A percentile compares a stretch with the other conserved stretches of the same genome.
Conservation (phyloP, 352 stramenopile genomes). For the Phytophthora ohioensis region DNA sequence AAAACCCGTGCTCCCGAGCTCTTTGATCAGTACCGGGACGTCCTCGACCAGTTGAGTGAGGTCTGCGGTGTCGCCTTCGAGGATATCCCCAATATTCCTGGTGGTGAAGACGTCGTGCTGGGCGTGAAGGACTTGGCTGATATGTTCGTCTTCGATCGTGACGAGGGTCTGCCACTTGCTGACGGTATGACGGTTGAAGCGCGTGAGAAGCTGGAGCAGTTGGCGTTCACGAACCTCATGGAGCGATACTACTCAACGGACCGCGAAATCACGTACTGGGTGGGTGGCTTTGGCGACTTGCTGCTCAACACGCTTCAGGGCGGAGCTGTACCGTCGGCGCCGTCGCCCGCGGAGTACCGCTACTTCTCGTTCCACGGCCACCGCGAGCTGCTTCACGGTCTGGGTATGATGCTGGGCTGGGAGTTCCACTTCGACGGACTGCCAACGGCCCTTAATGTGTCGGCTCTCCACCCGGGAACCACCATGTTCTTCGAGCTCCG, state of each 20-base stretch:
- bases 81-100: slow-evolving; percentile 61
- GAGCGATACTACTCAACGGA: slow-evolving; percentile 87
- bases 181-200: slow-evolving; percentile 65
- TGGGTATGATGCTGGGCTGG: slow-evolving; percentile 85
- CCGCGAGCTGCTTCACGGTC: slow-evolving; percentile 77
- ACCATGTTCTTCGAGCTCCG: slow-evolving; percentile 89
- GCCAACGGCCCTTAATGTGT: slow-evolving; percentile 70
- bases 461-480: slow-evolving; percentile 72
- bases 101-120: slow-evolving; percentile 77
- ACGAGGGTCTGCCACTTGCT: slow-evolving; percentile 64
- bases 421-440: slow-evolving; percentile 78
- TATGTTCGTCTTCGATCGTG: slow-evolving; percentile 85
- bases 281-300: slow-evolving; percentile 76
- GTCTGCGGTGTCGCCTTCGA: slow-evolving; percentile 69
- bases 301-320: slow-evolving; percentile 69
- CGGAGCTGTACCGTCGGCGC: slow-evolving; percentile 56
- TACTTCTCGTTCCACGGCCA: slow-evolving; percentile 89
- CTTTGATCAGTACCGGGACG: slow-evolving; percentile 61
- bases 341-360: slow-evolving; percentile 62
- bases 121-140: slow-evolving; percentile 86
- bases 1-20: slow-evolving; percentile 62
- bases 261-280: slow-evolving; percentile 86
- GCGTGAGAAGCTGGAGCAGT: slow-evolving; percentile 62
- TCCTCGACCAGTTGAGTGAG: slow-evolving; percentile 61
- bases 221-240: slow-evolving; percentile 88